Evolutionary conservation across 495 filamentous ascomycete genomes (phyloP).

Genomic region (Xylona heveae): DNA sequence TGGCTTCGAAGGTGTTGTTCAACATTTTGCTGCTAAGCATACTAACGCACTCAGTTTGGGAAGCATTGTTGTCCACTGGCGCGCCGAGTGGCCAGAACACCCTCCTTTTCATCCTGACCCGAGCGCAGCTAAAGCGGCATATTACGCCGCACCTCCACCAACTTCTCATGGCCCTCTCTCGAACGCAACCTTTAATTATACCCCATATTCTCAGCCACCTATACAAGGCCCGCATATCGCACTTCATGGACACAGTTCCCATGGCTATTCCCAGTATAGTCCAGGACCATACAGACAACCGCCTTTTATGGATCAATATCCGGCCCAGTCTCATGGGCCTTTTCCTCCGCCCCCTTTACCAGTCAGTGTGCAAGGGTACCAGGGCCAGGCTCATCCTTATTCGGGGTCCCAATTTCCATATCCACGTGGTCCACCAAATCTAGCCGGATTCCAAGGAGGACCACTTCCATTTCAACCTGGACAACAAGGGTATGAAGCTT

Average conservation of each 20-base stretch:
- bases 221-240: conserved; percentile 11
- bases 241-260: conserved; percentile 8
- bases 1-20: conserved; percentile 54
- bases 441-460: neutral
- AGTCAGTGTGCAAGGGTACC: neutral
- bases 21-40: conserved; percentile 67
- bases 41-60: conserved; percentile 43
- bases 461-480: neutral
- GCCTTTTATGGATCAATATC: conserved; percentile 17
- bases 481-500: neutral
- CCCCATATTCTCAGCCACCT: conserved; percentile 13
- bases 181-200: neutral
- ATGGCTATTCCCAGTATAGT: conserved; percentile 15
- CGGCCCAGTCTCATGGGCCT: conserved; percentile 12
- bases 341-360: conserved; percentile 14
- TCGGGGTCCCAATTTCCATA: neutral
- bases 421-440: neutral
- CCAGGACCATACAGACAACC: conserved; percentile 19
- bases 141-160: conserved; percentile 12
- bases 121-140: conserved; percentile 15
- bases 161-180: neutral
- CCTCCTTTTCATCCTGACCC: conserved; percentile 45
- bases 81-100: conserved; percentile 53
- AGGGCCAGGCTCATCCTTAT: conserved; percentile 1
- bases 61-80: conserved; percentile 52